These are phyloP conservation scores for Raffaelea deltoideospora DNA, from an alignment of 2,329 filamentous ascomycete species.

Conservation along the genomic window DNA sequence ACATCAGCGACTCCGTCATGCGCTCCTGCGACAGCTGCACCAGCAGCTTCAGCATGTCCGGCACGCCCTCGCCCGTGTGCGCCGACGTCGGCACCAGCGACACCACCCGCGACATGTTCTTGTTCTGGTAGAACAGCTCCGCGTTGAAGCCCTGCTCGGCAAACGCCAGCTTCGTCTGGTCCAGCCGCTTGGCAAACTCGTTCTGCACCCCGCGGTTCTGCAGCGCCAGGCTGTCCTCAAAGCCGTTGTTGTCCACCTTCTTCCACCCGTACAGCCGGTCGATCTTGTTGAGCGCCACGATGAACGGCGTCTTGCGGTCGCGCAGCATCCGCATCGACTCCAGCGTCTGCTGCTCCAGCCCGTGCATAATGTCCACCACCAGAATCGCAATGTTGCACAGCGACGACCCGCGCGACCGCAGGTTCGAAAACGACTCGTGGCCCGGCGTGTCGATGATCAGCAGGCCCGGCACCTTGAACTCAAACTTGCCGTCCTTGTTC, in stretches of 20 bases:
- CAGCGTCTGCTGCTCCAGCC: conserved; percentile 88
- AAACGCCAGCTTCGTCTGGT: conserved; percentile 86
- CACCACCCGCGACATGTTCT: conserved; percentile 85
- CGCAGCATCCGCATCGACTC: conserved; percentile 93
- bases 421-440: conserved; percentile 99
- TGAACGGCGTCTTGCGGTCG: conserved; percentile 92
- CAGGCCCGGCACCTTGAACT: conserved; percentile 95
- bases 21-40: conserved; percentile 86
- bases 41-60: conserved; percentile 95
- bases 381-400: conserved; percentile 99
- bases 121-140: conserved; percentile 94
- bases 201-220: conserved; percentile 89
- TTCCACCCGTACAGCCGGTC: conserved; percentile 99
- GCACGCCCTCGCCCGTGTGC: conserved; percentile 97
- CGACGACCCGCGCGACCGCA: conserved; percentile 90
- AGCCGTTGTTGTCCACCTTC: conserved; percentile 96
- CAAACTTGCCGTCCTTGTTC: conserved; percentile 77
- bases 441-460: conserved; percentile 95
- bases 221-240: conserved; percentile 77
- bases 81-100: conserved; percentile 96
- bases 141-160: conserved; percentile 96
- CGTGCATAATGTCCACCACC: conserved; percentile 99
- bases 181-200: conserved; percentile 82
- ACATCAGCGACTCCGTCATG: conserved; percentile 96
- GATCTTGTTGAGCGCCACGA: conserved; percentile 98